Conservation (phyloP, 192 early-diverging fungal genomes). For the Coemansia sp. region DNA sequence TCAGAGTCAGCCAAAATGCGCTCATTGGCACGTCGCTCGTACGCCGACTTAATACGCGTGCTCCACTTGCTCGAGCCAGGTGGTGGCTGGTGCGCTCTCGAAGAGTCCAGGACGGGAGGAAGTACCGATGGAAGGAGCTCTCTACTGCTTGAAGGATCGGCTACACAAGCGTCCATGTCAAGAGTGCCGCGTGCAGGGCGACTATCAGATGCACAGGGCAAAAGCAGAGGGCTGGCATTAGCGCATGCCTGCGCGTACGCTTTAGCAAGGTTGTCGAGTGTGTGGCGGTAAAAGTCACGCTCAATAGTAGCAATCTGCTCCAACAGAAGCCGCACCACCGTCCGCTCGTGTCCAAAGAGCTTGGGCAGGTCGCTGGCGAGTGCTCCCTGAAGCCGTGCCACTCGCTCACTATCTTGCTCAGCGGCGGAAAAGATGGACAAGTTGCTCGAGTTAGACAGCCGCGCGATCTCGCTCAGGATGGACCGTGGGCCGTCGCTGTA, state of each 20-base stretch:
- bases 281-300: slow-evolving; percentile 35
- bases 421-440: slow-evolving; percentile 2
- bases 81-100: background rate
- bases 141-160: background rate
- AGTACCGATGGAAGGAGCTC: background rate
- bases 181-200: background rate
- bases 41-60: slow-evolving; percentile 7
- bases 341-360: slow-evolving; percentile 47
- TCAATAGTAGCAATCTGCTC: slow-evolving; percentile 30
- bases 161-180: background rate
- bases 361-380: slow-evolving; percentile 39
- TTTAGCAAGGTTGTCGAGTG: background rate
- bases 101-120: background rate
- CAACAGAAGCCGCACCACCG: slow-evolving; percentile 24
- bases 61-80: background rate
- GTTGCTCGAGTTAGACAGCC: slow-evolving; percentile 15
- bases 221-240: slow-evolving; percentile 1
- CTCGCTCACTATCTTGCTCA: slow-evolving; percentile 15
- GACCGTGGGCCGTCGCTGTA: slow-evolving; percentile 49
- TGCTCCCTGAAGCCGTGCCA: slow-evolving; percentile 14
- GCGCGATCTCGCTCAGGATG: slow-evolving; percentile 38
- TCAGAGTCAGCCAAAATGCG: slow-evolving; percentile 4
- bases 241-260: background rate
- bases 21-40: slow-evolving; percentile 11
- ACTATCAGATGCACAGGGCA: background rate